Base-by-base conservation (phyloP, 2,329 filamentous ascomycete species). In the Pseudogymnoascus sp. region DNA sequence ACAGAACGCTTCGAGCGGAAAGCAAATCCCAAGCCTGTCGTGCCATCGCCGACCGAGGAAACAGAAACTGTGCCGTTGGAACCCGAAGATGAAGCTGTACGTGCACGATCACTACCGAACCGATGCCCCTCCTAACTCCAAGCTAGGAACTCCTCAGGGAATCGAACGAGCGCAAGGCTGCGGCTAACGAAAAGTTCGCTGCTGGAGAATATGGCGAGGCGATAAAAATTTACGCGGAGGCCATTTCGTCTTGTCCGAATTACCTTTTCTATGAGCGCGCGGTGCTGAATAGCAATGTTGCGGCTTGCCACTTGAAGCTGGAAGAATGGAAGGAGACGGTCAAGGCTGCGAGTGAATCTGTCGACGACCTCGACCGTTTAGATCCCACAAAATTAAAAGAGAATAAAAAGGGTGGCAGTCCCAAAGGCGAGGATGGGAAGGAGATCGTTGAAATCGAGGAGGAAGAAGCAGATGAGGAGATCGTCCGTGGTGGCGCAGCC, bases 181-280 rank as follows among this genome's bases (percentile, higher is more conserved):
- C 86, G 62, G 93, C 91, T 12, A 97, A 97, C 72, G 75, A 82
- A 4, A 82, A 92, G n/a, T 97, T 97, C 76, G 79, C 82, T 0
- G 82, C 84, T 2, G 83, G 84, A 43, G 84, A 87, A 65, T 95
- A 89, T 75, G 83, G 88, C 62, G 86, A 88, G 65, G 93, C 93
- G 41, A 88, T 97, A 65, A 83, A 87, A 67, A 88, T 84, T 65
- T 97, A 97, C 76, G 88, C 92, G 70, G 85, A 88, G 67, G 93
- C 95, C 21, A 80, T 96, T 2, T 81, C 85, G 11, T 83, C 87
- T 6, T 93, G 91, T 70, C 93, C 93, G 1, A 87, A 85, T 67
- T 96, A 96, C 73, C 83, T 96, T 25, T 87, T 93, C 73, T 96
- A 91, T 76, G 91, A 96, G 69, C 81, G 93, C 65, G 91, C 93